Evolutionary conservation across 2,329 filamentous ascomycete genomes (phyloP).

Genomic region (Claviceps humidiphila): DNA sequence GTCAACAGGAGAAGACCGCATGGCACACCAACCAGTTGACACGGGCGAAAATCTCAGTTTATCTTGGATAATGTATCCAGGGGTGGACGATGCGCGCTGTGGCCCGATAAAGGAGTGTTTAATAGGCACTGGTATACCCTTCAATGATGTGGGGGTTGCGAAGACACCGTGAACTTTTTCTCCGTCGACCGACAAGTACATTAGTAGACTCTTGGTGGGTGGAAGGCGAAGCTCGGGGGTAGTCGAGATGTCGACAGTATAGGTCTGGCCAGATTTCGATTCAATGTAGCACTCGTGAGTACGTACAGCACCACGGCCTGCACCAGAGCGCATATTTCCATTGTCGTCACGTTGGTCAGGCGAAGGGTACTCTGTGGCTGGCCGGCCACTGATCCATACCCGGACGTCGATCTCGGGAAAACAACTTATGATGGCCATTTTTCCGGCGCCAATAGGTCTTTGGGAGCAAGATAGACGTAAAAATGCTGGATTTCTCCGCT

Average conservation of each 20-base stretch:
- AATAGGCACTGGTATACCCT: background rate
- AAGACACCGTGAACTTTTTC: background rate
- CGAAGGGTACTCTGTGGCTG: slow-evolving; percentile 11
- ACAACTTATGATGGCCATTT: slow-evolving; percentile 12
- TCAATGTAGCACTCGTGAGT: slow-evolving; percentile 13
- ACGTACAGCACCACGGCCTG: background rate
- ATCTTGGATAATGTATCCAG: background rate
- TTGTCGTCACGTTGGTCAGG: background rate
- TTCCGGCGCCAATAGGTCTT: background rate
- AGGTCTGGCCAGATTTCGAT: slow-evolving; percentile 10
- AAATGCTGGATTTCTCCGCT: too few species aligned
- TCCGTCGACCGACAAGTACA: slow-evolving; percentile 8
- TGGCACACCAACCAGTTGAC: background rate
- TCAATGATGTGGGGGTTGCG: background rate
- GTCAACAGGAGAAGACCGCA: too few species aligned
- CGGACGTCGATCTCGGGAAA: slow-evolving; percentile 9
- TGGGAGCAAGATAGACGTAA: too few species aligned
- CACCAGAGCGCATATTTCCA: too few species aligned
- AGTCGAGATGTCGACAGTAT: slow-evolving; percentile 6
- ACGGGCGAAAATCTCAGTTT: background rate
- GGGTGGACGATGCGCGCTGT: background rate
- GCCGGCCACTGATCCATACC: slow-evolving; percentile 9
- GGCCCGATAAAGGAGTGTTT: background rate
- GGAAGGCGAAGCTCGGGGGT: background rate
- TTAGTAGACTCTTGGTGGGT: fast-evolving